Percentiles rank a stretch among this genome's conserved stretches.
Evolutionary conservation across 2,329 filamentous ascomycete genomes (phyloP).

Genomic region (Talaromyces sp.): DNA sequence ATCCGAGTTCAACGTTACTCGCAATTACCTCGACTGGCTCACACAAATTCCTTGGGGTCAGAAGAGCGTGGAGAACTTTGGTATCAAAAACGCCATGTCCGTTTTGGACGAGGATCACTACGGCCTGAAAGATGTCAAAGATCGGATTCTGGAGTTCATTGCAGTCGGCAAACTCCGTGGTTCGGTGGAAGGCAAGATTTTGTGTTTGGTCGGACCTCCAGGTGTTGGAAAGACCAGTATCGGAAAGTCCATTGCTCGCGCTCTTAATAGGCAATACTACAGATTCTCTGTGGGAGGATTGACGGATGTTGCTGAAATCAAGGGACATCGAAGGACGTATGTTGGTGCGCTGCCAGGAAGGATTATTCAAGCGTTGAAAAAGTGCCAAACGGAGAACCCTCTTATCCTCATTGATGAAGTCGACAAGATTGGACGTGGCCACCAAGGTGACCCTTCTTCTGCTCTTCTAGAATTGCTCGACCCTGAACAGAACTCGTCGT

Average conservation of each 20-base stretch:
- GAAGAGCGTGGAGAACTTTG: slow-evolving; percentile 93
- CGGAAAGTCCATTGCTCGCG: slow-evolving; percentile 94
- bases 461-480: slow-evolving; percentile 91
- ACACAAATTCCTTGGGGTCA: slow-evolving; percentile 98
- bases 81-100: slow-evolving; percentile 82
- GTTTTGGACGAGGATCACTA: slow-evolving; percentile 97
- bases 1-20: slow-evolving; percentile 96
- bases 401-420: slow-evolving; percentile 95
- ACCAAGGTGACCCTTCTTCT: slow-evolving; percentile 94
- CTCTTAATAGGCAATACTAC: slow-evolving; percentile 94
- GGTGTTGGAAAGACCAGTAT: slow-evolving; percentile 99
- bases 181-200: slow-evolving; percentile 95
- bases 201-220: slow-evolving; percentile 95
- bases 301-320: slow-evolving; percentile 97
- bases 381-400: slow-evolving; percentile 98
- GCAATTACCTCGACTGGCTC: slow-evolving; percentile 98
- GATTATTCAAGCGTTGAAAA: slow-evolving; percentile 97
- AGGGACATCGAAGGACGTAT: slow-evolving; percentile 93
- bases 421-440: slow-evolving; percentile 95
- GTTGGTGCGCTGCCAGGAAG: slow-evolving; percentile 92
- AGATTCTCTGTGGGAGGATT: slow-evolving; percentile 96
- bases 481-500: slow-evolving; percentile 95
- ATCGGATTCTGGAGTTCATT: slow-evolving; percentile 96
- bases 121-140: slow-evolving; percentile 95
- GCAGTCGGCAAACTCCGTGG: slow-evolving; percentile 95